Base-by-base conservation (phyloP, 768 basidiomycete species). In the Rhodotorula babjevae region DNA sequence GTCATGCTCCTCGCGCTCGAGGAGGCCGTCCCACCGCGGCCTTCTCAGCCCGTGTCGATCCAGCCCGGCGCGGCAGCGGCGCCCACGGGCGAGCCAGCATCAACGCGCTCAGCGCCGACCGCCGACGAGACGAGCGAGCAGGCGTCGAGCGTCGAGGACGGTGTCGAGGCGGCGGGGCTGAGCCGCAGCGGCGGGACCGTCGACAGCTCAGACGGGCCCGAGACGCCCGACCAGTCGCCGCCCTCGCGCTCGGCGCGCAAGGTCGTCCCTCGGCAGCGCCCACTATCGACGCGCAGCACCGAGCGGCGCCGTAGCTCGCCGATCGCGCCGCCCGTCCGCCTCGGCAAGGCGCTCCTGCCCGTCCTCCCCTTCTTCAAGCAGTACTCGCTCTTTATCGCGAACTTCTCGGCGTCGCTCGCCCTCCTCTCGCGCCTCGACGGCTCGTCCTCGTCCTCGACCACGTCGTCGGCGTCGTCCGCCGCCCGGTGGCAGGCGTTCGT, bases 351-450 rank as follows among this genome's bases (percentile, higher is more conserved):
- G 4, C 66, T 78, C 33, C 65, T 76, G 3, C 74, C 78, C 4
- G 59, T 77, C 63, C 62, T 77, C 18, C 78, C 78, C 3, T 79
- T 79, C 69, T 65, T 78, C 47, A 78, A 76, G 53, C 70, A 68
- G 49, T 79, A 79, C 68, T 72, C 76, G 16, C 75, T 78, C 67
- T 78, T 79, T 60, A 69, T 78, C 44, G 53, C 74, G 25, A 76
- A 76, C 66, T 79, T 78, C 49, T 63, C 64, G 3, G 44, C 46
- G 1, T 63, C 77, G 18, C 73, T 77, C 59, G 33, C 69, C 10
- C 69, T 68, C 25, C 68, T 72, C n/a, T 64, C 71, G 29, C 23
- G 42, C 16, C 71, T 76, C 62, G 74, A 76, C 47, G 15, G 44
- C 2, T 10, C 61, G 5, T n/a, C 29, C 40, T 25, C 52, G 0